Evolutionary conservation across 192 early-diverging fungal genomes (phyloP).

Genomic region (Umbelopsis sp.): DNA sequence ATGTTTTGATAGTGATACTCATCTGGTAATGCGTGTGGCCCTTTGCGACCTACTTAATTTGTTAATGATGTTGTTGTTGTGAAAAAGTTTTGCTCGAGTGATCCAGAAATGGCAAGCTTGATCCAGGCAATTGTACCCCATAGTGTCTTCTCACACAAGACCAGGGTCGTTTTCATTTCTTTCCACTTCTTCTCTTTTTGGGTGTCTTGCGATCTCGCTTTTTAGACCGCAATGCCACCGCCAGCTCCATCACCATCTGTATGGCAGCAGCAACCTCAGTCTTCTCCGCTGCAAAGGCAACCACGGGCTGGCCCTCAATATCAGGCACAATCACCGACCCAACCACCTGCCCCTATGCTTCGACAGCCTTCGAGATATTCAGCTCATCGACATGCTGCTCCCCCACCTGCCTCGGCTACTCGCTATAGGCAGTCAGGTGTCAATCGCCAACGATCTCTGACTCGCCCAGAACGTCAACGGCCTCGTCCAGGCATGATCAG

Average conservation of each 20-base stretch:
- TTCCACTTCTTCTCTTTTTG: neutral
- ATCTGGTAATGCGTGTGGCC: too few species aligned
- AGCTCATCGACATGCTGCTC: neutral
- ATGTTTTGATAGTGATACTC: too few species aligned
- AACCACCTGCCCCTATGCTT: neutral
- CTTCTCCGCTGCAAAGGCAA: neutral
- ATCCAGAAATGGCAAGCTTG: too few species aligned
- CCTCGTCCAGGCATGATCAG: constrained; percentile 52
- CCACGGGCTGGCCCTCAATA: neutral
- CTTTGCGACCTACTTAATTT: too few species aligned
- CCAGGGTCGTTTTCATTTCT: neutral
- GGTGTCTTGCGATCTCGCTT: neutral
- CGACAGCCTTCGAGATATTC: constrained; percentile 2
- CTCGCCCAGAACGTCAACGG: constrained; percentile 53
- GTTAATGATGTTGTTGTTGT: too few species aligned
- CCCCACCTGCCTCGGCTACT: neutral
- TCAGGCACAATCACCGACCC: constrained; percentile 4
- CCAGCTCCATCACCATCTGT: constrained; percentile 7
- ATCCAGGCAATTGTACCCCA: too few species aligned
- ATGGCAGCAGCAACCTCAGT: neutral
- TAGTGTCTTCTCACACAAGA: too few species aligned
- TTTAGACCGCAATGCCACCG: neutral
- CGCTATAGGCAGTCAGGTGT: constrained; percentile 22
- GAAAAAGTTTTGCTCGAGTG: too few species aligned
- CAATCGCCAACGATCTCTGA: constrained; percentile 43